phyloP scores from a whole-genome alignment of 768 basidiomycete genomes.

The Phylloporus scabripes region DNA sequence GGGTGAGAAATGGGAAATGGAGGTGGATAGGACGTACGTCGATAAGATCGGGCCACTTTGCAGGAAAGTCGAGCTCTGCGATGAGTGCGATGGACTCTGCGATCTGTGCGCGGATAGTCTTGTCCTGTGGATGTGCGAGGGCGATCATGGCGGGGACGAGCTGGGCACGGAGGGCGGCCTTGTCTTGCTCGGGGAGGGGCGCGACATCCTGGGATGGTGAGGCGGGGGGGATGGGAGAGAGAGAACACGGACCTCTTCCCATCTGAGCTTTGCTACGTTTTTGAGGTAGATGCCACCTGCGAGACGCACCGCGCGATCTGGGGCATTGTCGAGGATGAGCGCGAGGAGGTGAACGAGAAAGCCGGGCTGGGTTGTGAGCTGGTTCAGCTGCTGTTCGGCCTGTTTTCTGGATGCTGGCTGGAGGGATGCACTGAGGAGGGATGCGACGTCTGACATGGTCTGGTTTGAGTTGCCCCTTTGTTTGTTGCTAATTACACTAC shows the following conservation, averaged over 20 bases:
- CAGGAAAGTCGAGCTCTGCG: constrained; percentile 88
- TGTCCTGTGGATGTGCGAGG: constrained; percentile 69
- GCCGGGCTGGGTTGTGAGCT: constrained; percentile 63
- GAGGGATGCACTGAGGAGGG: constrained; percentile 68
- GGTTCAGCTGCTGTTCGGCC: constrained; percentile 72
- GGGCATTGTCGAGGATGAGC: constrained; percentile 65
- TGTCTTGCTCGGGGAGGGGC: constrained; percentile 68
- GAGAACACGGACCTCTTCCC: constrained; percentile 67
- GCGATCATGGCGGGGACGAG: constrained; percentile 91
- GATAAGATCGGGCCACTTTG: constrained; percentile 81
- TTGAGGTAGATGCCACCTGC: constrained; percentile 90
- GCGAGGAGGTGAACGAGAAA: constrained; percentile 77
- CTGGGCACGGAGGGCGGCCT: constrained; percentile 61
- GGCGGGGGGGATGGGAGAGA: not conserved
- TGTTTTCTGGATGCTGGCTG: constrained; percentile 65
- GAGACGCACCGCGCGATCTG: constrained; percentile 67
- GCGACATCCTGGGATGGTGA: constrained; percentile 52
- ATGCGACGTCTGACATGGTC: constrained; percentile 60
- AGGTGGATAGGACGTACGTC: constrained; percentile 55
- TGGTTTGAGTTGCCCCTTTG: constrained; percentile 1
- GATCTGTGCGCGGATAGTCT: constrained; percentile 72
- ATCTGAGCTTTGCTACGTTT: constrained; percentile 80
- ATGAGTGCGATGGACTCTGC: constrained; percentile 92
- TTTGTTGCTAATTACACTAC: constrained; percentile 14
- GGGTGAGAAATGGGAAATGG: constrained; percentile 12